These are phyloP conservation scores for Gracilaria vermiculophylla DNA, from an alignment of 23 red algal genomes.

Conservation along the genomic window DNA sequence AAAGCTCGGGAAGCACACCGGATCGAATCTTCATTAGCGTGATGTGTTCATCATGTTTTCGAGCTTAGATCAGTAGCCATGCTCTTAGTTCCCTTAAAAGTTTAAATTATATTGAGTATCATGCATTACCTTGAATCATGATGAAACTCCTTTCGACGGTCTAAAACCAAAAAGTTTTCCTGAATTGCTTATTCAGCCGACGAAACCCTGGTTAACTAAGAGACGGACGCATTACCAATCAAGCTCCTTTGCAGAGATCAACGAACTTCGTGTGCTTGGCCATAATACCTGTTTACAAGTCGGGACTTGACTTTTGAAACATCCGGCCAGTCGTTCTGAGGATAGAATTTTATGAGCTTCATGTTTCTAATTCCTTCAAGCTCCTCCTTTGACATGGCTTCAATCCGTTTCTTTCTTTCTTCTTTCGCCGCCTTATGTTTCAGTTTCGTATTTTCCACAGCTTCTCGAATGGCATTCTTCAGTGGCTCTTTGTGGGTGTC, in stretches of 20 bases:
- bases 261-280: constrained; percentile 72
- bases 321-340: constrained; percentile 81
- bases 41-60: neutral
- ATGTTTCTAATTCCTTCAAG: constrained; percentile 76
- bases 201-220: neutral
- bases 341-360: constrained; percentile 94
- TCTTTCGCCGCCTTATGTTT: constrained; percentile 65
- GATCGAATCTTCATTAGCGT: neutral
- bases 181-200: neutral
- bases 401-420: constrained; percentile 40
- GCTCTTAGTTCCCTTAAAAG: neutral
- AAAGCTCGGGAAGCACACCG: neutral
- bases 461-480: constrained; percentile 57
- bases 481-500: constrained; percentile 58
- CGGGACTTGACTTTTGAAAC: constrained; percentile 74
- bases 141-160: neutral
- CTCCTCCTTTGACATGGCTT: constrained; percentile 66
- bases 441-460: constrained; percentile 64
- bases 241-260: neutral
- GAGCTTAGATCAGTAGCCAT: neutral
- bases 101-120: too few species aligned
- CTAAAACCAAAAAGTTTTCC: neutral
- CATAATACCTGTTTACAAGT: constrained; percentile 96
- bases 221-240: neutral
- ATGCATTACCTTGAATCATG: too few species aligned